Evolutionary conservation across 148 eudicot genomes (phyloP), one percentile per base, ranked within the genome.

Genomic region (Persicaria maculosa): DNA sequence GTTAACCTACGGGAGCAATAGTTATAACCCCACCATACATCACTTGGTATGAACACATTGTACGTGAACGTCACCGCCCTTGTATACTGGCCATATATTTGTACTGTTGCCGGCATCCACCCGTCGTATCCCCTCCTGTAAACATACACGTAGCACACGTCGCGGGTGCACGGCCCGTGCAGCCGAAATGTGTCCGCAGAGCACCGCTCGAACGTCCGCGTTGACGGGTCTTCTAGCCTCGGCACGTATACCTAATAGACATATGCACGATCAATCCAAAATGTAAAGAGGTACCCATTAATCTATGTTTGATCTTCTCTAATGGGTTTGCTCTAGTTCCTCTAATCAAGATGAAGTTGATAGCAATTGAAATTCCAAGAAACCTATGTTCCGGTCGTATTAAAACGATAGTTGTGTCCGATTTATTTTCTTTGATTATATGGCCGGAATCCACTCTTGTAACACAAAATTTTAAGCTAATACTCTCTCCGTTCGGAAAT

Each of bases 161-260:
- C 80, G 7, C 77, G 77, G 14, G 83, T 79, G 72, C 88, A 87
- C 6, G 91, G 87, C 6, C 91, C 91, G 0, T 44, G 57, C 40
- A 87, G 62, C 44, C 81, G 77, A 57, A 83, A 87, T 44, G 88
- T 85, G 80, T 87, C 86, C 12, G 84, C 80, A n/a, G 88, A 87
- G 75, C 88, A 87, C 17, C 85, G 82, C 81, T 87, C 88, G 19
- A 87, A 87, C 9, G 80, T 76, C 31, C 75, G 80, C 12, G 88
- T 62, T 31, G 69, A 19, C 5, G 88, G 91, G 74, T 87, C 81
- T 68, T 87, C 91, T 50, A 87, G 67, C 76, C 88, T 83, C 67
- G 86, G 77, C 73, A 80, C 85, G 74, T 85, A 82, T 53, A 87
- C 88, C 89, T 86, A 54, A 7, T 14, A 4, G 50, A 31, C 22